A percentile compares a stretch with the other conserved stretches of the same genome.
phyloP scores from a whole-genome alignment of 179 eudicot species.

The Dionaea muscipula region DNA sequence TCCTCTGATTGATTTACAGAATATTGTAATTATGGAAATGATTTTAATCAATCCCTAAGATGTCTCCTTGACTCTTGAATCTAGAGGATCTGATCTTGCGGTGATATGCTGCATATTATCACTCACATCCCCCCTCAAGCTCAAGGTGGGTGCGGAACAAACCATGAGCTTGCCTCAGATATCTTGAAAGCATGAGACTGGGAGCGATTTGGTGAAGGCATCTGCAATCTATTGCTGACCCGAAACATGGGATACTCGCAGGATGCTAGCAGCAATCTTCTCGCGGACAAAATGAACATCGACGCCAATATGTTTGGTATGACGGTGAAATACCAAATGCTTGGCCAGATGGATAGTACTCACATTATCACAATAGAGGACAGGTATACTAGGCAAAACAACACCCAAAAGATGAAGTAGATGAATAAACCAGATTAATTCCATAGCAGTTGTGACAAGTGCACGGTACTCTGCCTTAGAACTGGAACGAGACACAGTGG shows the following conservation, averaged over 20 bases:
- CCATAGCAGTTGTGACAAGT: not conserved
- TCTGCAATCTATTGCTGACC: no score
- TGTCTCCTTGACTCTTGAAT: no score
- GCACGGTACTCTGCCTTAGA: not conserved
- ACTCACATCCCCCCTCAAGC: no score
- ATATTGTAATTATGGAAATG: no score
- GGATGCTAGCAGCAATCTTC: not conserved
- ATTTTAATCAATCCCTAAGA: no score
- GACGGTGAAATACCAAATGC: not conserved
- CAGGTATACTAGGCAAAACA: not conserved
- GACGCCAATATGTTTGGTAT: not conserved
- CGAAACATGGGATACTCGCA: not conserved
- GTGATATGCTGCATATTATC: no score
- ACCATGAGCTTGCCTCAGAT: no score
- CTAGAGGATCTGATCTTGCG: no score
- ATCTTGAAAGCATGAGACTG: not conserved
- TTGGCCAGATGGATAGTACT: not conserved
- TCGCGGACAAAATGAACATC: constrained; percentile 3
- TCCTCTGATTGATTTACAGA: no score
- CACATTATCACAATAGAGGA: not conserved
- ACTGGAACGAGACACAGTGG: not conserved
- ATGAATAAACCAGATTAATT: not conserved
- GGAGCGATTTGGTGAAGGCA: no score
- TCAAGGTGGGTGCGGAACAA: no score
- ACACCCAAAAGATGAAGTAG: not conserved